These are phyloP conservation scores for Fusarium denticulatum DNA, from an alignment of 2,329 filamentous ascomycete genomes.

Conservation along the genomic window DNA sequence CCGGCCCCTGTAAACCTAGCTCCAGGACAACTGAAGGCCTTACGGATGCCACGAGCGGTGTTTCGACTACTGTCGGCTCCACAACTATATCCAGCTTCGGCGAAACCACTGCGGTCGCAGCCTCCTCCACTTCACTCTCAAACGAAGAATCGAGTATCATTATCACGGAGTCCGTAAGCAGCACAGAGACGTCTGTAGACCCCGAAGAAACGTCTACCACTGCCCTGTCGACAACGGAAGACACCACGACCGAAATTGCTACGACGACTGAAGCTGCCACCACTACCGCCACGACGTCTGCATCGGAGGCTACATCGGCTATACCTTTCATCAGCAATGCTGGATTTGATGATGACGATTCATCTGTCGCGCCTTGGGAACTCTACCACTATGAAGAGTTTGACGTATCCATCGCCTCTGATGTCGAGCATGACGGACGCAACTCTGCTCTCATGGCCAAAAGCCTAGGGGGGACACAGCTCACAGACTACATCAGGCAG, in stretches of 20 bases:
- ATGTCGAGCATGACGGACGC: neutral
- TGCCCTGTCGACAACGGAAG: neutral
- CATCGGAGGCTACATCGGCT: neutral
- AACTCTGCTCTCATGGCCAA: neutral
- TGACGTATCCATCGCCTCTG: neutral
- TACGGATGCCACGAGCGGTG: too few species aligned
- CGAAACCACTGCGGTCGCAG: neutral
- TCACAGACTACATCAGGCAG: neutral
- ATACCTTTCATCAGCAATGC: neutral
- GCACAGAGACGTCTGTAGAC: neutral
- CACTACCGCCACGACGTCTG: neutral
- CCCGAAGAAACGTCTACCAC: neutral
- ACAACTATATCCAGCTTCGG: neutral
- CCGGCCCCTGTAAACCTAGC: neutral
- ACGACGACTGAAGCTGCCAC: neutral
- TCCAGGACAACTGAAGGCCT: neutral
- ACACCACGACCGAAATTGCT: neutral
- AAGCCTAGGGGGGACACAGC: rapidly evolving
- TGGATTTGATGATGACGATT: neutral
- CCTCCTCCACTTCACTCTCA: neutral
- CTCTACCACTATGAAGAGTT: too few species aligned
- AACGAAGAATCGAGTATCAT: neutral
- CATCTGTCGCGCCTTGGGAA: neutral
- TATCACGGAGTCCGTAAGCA: neutral
- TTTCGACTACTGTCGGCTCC: neutral